A percentile compares a stretch with the other conserved stretches of the same genome.
Evolutionary conservation across 192 early-diverging fungal genomes (phyloP).

Genomic region (Coemansia sp.): DNA sequence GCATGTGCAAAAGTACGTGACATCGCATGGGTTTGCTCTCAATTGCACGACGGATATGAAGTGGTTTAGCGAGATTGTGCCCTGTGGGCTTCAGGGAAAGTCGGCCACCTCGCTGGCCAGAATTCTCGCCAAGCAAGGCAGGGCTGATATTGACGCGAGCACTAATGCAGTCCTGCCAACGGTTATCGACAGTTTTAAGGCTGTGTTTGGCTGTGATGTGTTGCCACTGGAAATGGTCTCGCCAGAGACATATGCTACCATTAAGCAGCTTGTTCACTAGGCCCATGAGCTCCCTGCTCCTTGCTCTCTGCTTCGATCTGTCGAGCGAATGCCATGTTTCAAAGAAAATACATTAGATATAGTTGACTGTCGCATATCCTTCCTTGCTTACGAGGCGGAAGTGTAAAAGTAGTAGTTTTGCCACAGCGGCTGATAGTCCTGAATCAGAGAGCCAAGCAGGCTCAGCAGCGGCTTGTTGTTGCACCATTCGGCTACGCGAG

Average conservation of each 20-base stretch:
- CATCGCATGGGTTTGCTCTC: constrained; percentile 91
- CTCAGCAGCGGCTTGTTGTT: constrained; percentile 77
- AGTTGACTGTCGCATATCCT: not conserved
- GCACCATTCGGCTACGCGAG: constrained; percentile 66
- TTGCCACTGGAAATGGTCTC: constrained; percentile 36
- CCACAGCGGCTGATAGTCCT: constrained; percentile 91
- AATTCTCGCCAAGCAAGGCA: constrained; percentile 8
- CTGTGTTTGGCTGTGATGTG: constrained; percentile 32
- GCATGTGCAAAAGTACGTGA: constrained; percentile 86
- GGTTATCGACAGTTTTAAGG: constrained; percentile 34
- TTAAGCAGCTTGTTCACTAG: constrained; percentile 33
- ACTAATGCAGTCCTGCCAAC: constrained; percentile 22
- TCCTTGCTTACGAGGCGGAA: constrained; percentile 52
- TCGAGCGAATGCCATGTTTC: no score
- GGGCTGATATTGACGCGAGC: constrained; percentile 1
- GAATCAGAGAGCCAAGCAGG: constrained; percentile 75
- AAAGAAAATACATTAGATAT: not conserved
- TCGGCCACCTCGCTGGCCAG: constrained; percentile 70
- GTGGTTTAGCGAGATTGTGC: constrained; percentile 90
- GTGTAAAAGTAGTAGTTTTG: constrained; percentile 92
- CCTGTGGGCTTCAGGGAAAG: constrained; percentile 85
- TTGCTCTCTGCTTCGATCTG: no score
- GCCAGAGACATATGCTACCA: constrained; percentile 20
- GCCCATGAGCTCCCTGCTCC: no score
- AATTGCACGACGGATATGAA: constrained; percentile 89